Evolutionary conservation across 441 rosid species (phyloP), one percentile per base, ranked within the genome.

Genomic region (Pelargonium myrrhifolium): DNA sequence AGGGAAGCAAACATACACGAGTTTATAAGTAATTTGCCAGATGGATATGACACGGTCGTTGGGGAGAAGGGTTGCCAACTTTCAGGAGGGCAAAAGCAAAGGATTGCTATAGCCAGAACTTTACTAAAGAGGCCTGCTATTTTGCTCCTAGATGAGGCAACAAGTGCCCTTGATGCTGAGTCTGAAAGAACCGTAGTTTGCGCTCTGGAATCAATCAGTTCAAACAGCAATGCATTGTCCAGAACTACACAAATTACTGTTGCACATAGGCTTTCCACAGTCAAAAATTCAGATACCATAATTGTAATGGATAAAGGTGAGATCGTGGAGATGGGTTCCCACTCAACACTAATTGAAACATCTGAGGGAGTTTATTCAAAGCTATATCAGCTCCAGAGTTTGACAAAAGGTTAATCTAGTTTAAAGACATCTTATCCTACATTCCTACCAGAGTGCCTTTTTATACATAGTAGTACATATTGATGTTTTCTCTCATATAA

Each of bases 61-160:
- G 93, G 93, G n/a, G 90, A 88, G 76, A 86, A 74, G 72, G 94
- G 94, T 22, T 82, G 87, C 81, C 89, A 82, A 65, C 85, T 88
- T 55, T 86, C 94, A 0, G 88, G 89, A 1, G 87, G 88, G 24
- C 89, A 88, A 68, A 88, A 88, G 81, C 89, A 88, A 72, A 78
- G 90, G 40, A 76, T 84, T 42, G 86, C 90, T 74, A 84, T 86
- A 45, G 88, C 89, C 6, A 76, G 88, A 72, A 80, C 87, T 45
- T 72, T 88, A 6, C 73, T 88, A 37, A 88, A 86, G 75, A 81
- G 68, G 66, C 90, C 88, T 9, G 81, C 82, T 21, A 80, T 87
- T 37, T 69, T 87, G 74, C 86, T 87, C 17, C 80, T 86, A 37
- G 87, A 87, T 70, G 90, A 87, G 82, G 89, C 90, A 71, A 87